A percentile compares a stretch with the other conserved stretches of the same genome.
Conservation (phyloP, 805 yeast species). For the Candida arabinofermentans region DNA sequence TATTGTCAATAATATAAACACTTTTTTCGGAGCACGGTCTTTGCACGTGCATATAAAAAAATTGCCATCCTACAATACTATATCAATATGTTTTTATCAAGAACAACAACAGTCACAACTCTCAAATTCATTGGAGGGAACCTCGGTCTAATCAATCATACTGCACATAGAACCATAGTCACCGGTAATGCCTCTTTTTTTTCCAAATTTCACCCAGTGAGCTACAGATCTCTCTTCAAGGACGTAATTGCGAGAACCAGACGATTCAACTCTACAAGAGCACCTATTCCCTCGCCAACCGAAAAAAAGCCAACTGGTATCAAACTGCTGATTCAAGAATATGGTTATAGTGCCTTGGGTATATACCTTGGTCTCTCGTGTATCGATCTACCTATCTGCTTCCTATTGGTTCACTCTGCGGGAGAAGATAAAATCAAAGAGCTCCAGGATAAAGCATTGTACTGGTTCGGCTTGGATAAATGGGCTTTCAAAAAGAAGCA, state of each 20-base stretch:
- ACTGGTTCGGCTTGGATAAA: slow-evolving; percentile 59
- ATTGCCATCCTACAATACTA: too few relatives aligned
- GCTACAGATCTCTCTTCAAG: neutral
- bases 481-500: slow-evolving; percentile 12
- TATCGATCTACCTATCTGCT: slow-evolving; percentile 82
- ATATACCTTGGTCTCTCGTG: slow-evolving; percentile 71
- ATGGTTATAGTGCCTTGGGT: slow-evolving; percentile 89
- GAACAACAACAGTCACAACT: neutral
- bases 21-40: too few relatives aligned
- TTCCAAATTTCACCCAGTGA: neutral
- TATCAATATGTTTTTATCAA: neutral
- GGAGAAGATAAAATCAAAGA: slow-evolving; percentile 80
- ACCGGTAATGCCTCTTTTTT: neutral
- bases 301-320: slow-evolving; percentile 40
- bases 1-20: too few relatives aligned
- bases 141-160: neutral
- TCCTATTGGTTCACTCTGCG: slow-evolving; percentile 72
- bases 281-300: neutral
- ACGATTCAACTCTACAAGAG: slow-evolving; percentile 18
- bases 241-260: neutral
- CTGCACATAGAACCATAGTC: neutral
- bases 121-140: neutral
- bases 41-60: too few relatives aligned
- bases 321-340: slow-evolving; percentile 71
- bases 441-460: slow-evolving; percentile 58